Conservation (phyloP, 2,329 filamentous ascomycete species). For the Helicocarpus griseus region DNA sequence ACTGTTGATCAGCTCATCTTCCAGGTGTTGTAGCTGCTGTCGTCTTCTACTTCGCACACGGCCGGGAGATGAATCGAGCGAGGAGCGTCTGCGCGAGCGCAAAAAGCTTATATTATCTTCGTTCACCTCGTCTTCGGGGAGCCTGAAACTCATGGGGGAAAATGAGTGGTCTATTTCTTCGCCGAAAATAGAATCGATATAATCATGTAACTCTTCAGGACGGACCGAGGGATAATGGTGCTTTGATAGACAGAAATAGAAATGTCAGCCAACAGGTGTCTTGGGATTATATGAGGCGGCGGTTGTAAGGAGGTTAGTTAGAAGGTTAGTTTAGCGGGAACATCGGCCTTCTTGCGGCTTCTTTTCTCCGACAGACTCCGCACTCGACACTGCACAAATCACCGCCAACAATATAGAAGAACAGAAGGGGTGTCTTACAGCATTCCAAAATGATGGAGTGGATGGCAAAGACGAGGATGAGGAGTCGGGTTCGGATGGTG, state of each 20-base stretch:
- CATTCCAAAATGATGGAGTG: too few species aligned
- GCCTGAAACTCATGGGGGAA: conserved; percentile 38
- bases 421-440: too few species aligned
- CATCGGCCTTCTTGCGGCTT: too few species aligned
- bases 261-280: background rate
- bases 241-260: background rate
- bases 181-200: too few species aligned
- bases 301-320: too few species aligned
- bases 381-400: too few species aligned
- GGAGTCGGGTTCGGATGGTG: too few species aligned
- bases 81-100: conserved; percentile 27
- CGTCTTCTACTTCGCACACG: conserved; percentile 24
- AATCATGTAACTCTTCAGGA: too few species aligned
- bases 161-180: conserved; percentile 43
- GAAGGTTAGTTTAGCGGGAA: too few species aligned
- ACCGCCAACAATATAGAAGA: too few species aligned
- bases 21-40: conserved; percentile 18
- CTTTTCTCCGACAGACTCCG: too few species aligned
- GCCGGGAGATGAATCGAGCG: conserved; percentile 20
- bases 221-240: conserved; percentile 12
- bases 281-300: background rate
- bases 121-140: conserved; percentile 36
- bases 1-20: conserved; percentile 21
- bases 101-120: conserved; percentile 44
- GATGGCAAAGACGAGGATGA: too few species aligned